Evolutionary conservation across 352 stramenopile species (phyloP).

Genomic region (Phytophthora tubulina): DNA sequence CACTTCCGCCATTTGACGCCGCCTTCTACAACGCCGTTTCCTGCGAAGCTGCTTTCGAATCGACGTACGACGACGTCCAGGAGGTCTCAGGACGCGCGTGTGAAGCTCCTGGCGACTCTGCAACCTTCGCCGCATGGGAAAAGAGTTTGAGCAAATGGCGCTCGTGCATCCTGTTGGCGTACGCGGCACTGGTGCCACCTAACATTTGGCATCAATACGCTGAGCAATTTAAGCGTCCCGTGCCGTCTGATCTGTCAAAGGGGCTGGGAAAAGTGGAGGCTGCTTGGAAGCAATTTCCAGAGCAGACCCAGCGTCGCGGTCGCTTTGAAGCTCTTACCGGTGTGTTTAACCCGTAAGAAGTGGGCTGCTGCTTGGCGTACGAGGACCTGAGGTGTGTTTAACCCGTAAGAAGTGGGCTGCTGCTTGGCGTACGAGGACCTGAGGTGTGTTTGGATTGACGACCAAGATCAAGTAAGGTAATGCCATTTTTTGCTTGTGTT

Average conservation of each 20-base stretch:
- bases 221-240: constrained; percentile 55
- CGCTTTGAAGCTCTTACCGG: constrained; percentile 62
- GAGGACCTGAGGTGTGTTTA: constrained; percentile 35
- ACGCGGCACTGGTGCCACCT: constrained; percentile 71
- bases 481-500: constrained; percentile 22
- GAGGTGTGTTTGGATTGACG: constrained; percentile 26
- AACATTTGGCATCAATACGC: constrained; percentile 75
- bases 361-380: background rate
- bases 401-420: constrained; percentile 12
- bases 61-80: constrained; percentile 70
- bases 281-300: constrained; percentile 62
- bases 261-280: constrained; percentile 43
- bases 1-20: constrained; percentile 78
- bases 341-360: constrained; percentile 36
- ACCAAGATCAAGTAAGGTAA: constrained; percentile 13
- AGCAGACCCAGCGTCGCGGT: constrained; percentile 61
- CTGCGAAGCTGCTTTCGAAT: constrained; percentile 75
- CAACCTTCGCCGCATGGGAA: constrained; percentile 62
- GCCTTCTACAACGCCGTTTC: constrained; percentile 82
- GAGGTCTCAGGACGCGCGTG: constrained; percentile 60
- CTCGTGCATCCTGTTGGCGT: constrained; percentile 71
- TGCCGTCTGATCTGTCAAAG: constrained; percentile 61
- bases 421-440: background rate
- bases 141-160: constrained; percentile 66
- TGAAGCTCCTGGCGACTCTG: constrained; percentile 44